These are phyloP conservation scores for Acorus gramineus DNA, from an alignment of 106 monocot genomes.

Conservation along the genomic window DNA sequence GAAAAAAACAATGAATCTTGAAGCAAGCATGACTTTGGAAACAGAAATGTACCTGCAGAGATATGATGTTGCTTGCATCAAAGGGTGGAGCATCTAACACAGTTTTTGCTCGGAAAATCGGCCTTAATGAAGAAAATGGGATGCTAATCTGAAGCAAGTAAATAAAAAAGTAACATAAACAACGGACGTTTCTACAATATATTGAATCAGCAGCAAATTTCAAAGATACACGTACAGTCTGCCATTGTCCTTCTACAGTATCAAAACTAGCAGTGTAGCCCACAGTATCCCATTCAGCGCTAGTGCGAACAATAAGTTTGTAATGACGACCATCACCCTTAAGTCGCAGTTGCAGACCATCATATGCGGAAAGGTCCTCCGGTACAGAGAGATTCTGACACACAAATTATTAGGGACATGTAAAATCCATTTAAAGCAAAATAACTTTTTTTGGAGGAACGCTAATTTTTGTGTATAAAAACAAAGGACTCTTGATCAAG, in stretches of 20 bases:
- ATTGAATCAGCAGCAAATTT: background rate
- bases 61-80: conserved; percentile 62
- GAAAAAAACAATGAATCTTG: background rate
- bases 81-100: conserved; percentile 66
- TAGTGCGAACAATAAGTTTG: conserved; percentile 82
- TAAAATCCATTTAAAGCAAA: background rate
- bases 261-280: conserved; percentile 91
- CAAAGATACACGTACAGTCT: conserved; percentile 40
- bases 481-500: background rate
- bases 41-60: conserved; percentile 50
- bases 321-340: conserved; percentile 86
- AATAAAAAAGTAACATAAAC: too few relatives aligned
- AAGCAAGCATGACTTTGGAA: background rate
- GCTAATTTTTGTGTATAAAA: too few relatives aligned
- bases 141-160: conserved; percentile 52
- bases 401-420: background rate
- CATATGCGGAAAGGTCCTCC: conserved; percentile 92
- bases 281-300: conserved; percentile 80
- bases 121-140: conserved; percentile 78
- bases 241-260: conserved; percentile 73
- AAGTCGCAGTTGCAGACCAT: conserved; percentile 76
- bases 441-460: background rate
- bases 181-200: too few relatives aligned
- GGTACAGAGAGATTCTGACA: conserved; percentile 77
- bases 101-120: conserved; percentile 79